Base-by-base conservation (phyloP, 345 rosid genomes). In the Gossypium bickii region DNA sequence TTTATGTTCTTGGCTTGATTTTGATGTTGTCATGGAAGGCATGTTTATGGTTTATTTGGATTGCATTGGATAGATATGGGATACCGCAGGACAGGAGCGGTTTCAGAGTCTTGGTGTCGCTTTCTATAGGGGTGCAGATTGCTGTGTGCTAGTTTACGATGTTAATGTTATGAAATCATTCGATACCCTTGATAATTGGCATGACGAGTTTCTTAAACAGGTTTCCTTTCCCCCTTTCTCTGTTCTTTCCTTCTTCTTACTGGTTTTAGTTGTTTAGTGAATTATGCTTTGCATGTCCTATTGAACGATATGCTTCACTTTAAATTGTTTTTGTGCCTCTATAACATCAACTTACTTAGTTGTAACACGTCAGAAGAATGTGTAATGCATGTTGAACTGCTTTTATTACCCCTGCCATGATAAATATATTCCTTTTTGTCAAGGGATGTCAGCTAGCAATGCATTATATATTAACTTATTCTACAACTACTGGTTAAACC, bases 61-160 rank as follows among this genome's bases (percentile, higher is more conserved):
- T 59, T n/a, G 66, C 6, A n/a, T 44, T 74, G 67, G 71, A 59
- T 84, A 94, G 98, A 89, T 94, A 86, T 94, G 98, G 98, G 98
- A 94, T 83, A 94, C 98, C 5, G 98, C 98, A 52, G 98, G 98
- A 55, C 98, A 92, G 85, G 98, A 94, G 71, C 83, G 98, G 49
- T 94, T 94, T 80, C 97, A 92, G 90, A 89, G 95, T 83, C 97
- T 94, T 44, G 98, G 98, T 34, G 98, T 91, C 72, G 98, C 98
- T 4, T 94, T 94, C 81, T 94, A 94, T 72, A 87, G 98, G 81
- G 98, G 98, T 48, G 98, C 98, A 0, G 98, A 94, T 83, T 94
- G 97, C 77, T 94, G 98, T 70, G 97, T 92, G 52, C 83, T 94
- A 1, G 97, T 92, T 57, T 92, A 94, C 80, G 98, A 94, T 80